A percentile compares a stretch with the other conserved stretches of the same genome.
phyloP scores from a whole-genome alignment of 2,329 filamentous ascomycete genomes.

The Monilinia laxa region DNA sequence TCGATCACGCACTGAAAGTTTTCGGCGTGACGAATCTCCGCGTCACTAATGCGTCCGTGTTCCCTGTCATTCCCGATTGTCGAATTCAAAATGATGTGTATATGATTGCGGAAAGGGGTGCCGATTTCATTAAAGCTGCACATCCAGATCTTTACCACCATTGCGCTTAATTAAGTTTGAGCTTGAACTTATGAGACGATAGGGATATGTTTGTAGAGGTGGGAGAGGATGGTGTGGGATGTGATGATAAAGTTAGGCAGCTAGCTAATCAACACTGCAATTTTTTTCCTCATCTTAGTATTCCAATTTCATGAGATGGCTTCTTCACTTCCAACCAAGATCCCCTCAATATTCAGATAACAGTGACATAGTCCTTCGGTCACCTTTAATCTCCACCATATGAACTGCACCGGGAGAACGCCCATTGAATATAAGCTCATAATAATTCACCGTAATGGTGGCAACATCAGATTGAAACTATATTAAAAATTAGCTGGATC shows the following conservation, averaged over 20 bases:
- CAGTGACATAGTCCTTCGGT: too few species aligned
- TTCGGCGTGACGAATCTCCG: slow-evolving; percentile 54
- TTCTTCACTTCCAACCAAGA: slow-evolving; percentile 34
- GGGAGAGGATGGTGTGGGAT: neutral
- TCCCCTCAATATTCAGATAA: neutral
- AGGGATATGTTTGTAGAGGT: too few species aligned
- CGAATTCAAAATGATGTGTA: slow-evolving; percentile 62
- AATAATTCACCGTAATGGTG: too few species aligned
- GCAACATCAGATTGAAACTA: neutral
- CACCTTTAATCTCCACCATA: neutral
- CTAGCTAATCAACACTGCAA: neutral
- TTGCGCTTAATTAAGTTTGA: neutral
- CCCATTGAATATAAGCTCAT: too few species aligned
- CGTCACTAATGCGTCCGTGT: slow-evolving; percentile 55
- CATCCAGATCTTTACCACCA: neutral
- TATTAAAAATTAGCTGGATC: neutral
- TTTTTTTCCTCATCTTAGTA: neutral
- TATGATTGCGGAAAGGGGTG: slow-evolving; percentile 48
- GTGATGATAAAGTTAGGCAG: neutral
- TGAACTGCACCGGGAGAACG: too few species aligned
- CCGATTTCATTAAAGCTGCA: neutral
- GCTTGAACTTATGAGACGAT: neutral
- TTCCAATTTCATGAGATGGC: neutral
- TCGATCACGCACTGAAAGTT: slow-evolving; percentile 52
- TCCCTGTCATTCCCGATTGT: slow-evolving; percentile 55